Evolutionary conservation across 805 yeast genomes (phyloP).

Genomic region (Wickerhamiella vanderwaltii): DNA sequence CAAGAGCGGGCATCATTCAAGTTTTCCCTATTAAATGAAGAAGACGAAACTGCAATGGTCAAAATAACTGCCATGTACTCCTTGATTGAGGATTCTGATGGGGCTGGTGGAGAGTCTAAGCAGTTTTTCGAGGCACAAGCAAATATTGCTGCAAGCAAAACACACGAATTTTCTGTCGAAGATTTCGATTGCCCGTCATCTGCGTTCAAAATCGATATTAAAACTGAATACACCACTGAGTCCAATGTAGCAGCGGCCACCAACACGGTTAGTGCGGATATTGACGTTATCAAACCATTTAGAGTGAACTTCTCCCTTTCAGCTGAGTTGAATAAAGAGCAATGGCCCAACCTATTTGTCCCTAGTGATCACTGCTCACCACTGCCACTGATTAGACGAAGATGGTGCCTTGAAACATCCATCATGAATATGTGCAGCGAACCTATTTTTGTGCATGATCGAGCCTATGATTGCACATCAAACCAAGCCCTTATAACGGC

Average conservation of each 20-base stretch:
- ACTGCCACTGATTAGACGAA: slow-evolving; percentile 25
- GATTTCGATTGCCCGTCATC: slow-evolving; percentile 12
- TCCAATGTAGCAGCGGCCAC: slow-evolving; percentile 22
- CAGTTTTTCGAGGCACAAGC: background rate
- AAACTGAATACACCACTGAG: slow-evolving; percentile 18
- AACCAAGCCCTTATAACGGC: slow-evolving; percentile 1
- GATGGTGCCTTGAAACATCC: slow-evolving; percentile 28
- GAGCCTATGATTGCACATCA: background rate
- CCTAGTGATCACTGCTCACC: slow-evolving; percentile 19
- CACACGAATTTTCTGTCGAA: slow-evolving; percentile 3
- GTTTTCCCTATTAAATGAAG: slow-evolving; percentile 21
- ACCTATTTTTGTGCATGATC: slow-evolving; percentile 7
- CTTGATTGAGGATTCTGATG: background rate
- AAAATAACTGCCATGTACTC: slow-evolving; percentile 7
- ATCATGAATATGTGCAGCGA: slow-evolving; percentile 21
- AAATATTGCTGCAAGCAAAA: background rate
- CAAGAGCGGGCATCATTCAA: slow-evolving; percentile 21
- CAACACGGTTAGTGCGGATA: slow-evolving; percentile 17
- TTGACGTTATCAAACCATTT: slow-evolving; percentile 29
- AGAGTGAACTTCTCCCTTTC: slow-evolving; percentile 28
- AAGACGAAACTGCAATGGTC: slow-evolving; percentile 20
- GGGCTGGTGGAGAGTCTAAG: background rate
- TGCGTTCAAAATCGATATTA: slow-evolving; percentile 13
- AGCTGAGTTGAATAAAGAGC: slow-evolving; percentile 25
- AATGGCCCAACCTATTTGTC: slow-evolving; percentile 31